Conservation (phyloP, 1,139 yeast species). For the Spathaspora sp. region DNA sequence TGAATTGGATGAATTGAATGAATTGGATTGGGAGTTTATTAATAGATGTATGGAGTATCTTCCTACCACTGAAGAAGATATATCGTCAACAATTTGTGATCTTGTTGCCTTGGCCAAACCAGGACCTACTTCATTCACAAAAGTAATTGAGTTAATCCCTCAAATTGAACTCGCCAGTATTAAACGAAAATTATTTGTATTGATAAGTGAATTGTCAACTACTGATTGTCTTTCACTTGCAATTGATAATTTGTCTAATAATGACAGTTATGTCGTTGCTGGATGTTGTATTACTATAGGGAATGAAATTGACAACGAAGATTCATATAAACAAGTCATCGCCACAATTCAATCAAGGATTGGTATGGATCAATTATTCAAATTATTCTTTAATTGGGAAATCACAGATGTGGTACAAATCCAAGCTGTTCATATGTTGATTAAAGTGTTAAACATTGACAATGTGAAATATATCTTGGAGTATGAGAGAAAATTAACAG, state of each 20-base stretch:
- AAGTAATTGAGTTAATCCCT: constrained; percentile 11
- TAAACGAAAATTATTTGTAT: constrained; percentile 34
- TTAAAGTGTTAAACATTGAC: constrained; percentile 24
- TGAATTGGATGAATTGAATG: constrained; percentile 1
- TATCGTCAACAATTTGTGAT: constrained; percentile 15
- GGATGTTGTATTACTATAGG: constrained; percentile 36
- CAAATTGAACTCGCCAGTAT: constrained; percentile 10
- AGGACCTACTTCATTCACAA: constrained; percentile 9
- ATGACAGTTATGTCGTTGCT: constrained; percentile 29
- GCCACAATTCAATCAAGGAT: constrained; percentile 11
- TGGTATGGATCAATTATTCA: constrained; percentile 18
- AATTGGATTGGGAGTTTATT: constrained; percentile 6
- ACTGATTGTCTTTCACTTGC: constrained; percentile 18
- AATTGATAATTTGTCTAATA: constrained; percentile 8
- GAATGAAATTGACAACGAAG: constrained; percentile 28
- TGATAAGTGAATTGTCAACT: constrained; percentile 38
- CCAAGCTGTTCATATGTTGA: constrained; percentile 40
- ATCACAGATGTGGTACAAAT: constrained; percentile 39
- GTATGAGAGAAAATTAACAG: constrained; percentile 14
- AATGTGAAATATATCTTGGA: constrained; percentile 16
- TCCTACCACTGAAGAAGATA: constrained; percentile 14
- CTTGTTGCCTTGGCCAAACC: constrained; percentile 20
- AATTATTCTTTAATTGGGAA: constrained; percentile 20
- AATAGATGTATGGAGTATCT: constrained; percentile 2
- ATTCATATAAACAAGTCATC: constrained; percentile 17